Evolutionary conservation across 2,329 filamentous ascomycete genomes (phyloP), one percentile per base, ranked within the genome.

Genomic region (Beauveria pseudobassiana): DNA sequence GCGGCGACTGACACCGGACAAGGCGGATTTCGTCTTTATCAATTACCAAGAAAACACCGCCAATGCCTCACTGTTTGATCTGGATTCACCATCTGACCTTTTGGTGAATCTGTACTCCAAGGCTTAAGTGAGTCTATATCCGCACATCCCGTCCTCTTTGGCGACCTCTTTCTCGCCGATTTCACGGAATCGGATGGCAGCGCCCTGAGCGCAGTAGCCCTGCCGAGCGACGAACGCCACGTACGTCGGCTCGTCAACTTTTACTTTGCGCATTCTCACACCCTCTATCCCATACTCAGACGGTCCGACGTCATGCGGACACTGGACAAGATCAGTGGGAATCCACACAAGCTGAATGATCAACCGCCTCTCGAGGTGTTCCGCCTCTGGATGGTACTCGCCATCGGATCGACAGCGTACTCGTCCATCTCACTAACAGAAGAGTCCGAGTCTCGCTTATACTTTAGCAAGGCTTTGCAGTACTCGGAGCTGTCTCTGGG

Each of bases 371-470:
- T 68, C 57, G 63, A 73, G 7, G 18, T 42, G 30, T 79, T 77
- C 62, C 69, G 74, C 22, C 71, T 80, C n/a, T 80, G 77, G 77
- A 80, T 80, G 75, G 73, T 80, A 2, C 67, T 80, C 3, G 78
- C 77, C 5, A 80, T 80, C 30, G 77, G 77, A 1, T 77, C 77
- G 0, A 79, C 77, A 0, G 73, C 77, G 0, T 73, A 75, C 63
- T 78, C 69, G 7, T 77, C 78, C 0, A 73, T 80, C 1, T 72
- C 74, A 0, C 64, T 79, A 59, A 68, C 70, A 1, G 77, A 79
- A 24, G 77, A 79, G 63, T 74, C 74, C 0, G 76, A 79, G 59
- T 75, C 76, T 0, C 70, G 73, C 53, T 62, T 72, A 3, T 78
- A 75, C 55, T 80, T 76, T 63, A 78, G 76, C 46, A 77, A 77